Percentiles rank a stretch among this genome's conserved stretches.
These are phyloP conservation scores for Silene noctiflora DNA, from an alignment of 179 eudicot genomes.

Conservation along the genomic window DNA sequence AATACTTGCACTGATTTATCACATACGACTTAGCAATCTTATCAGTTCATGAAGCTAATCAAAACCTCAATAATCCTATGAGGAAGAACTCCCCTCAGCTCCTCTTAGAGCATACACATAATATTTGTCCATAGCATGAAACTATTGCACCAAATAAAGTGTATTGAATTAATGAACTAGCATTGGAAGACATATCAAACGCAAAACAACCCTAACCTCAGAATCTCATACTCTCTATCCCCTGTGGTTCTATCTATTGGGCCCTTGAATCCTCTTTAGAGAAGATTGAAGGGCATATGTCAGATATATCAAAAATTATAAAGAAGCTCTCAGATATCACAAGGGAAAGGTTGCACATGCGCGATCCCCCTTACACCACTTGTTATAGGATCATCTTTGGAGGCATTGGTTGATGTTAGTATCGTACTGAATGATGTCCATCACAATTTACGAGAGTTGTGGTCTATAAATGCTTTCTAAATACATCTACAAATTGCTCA, in stretches of 20 bases:
- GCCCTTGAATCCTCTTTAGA: too few species aligned
- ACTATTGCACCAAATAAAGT: neutral
- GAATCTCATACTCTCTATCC: neutral
- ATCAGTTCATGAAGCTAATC: neutral
- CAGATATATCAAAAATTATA: too few species aligned
- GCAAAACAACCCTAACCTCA: neutral
- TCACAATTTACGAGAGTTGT: too few species aligned
- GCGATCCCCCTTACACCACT: too few species aligned
- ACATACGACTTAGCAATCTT: neutral
- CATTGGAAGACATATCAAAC: neutral
- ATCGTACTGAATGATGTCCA: too few species aligned
- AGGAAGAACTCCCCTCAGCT: neutral
- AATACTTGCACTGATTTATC: neutral
- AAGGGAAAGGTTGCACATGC: too few species aligned
- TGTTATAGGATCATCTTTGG: too few species aligned
- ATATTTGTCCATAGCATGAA: neutral
- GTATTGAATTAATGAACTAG: neutral
- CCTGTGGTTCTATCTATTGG: too few species aligned
- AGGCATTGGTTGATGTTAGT: too few species aligned
- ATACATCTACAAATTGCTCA: neutral
- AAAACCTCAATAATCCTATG: neutral
- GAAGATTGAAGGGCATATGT: too few species aligned
- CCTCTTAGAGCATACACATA: constrained; percentile 8
- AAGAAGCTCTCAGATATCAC: too few species aligned
- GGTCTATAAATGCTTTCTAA: constrained; percentile 1